A percentile compares a stretch with the other conserved stretches of the same genome.
These are phyloP conservation scores for Ceratobasidium sp. DNA, from an alignment of 1,284 basidiomycete genomes.

Conservation along the genomic window DNA sequence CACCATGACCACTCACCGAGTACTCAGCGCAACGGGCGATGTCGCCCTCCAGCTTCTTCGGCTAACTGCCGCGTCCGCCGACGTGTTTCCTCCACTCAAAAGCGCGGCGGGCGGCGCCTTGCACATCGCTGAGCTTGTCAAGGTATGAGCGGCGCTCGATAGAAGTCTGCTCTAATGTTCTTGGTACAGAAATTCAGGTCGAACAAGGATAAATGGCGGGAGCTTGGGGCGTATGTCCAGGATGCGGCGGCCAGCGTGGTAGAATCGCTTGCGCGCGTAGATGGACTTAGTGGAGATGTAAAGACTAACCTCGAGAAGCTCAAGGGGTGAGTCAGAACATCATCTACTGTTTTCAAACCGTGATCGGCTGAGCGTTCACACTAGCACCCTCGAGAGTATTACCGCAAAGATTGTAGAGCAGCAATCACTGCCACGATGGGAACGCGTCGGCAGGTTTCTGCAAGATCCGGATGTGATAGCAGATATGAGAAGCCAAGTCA, in stretches of 20 bases:
- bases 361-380: not conserved
- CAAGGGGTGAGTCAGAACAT: too few species aligned
- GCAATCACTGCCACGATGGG: not conserved
- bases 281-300: not conserved
- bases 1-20: constrained; percentile 1
- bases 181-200: not conserved
- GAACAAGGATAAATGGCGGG: too few species aligned
- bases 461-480: not conserved
- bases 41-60: not conserved
- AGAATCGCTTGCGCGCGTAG: not conserved
- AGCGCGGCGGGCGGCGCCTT: not conserved
- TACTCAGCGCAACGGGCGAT: not conserved
- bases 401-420: not conserved
- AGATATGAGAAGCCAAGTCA: constrained; percentile 3
- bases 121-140: not conserved
- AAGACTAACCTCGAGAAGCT: not conserved
- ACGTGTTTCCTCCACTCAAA: constrained; percentile 1
- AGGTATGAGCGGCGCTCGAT: not conserved
- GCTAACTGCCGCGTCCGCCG: not conserved
- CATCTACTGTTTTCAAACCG: not conserved
- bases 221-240: too few species aligned
- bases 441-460: not conserved
- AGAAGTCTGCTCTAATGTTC: not conserved
- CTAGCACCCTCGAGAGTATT: not conserved
- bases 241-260: too few species aligned